These are phyloP conservation scores for Linum lewisii DNA, from an alignment of 345 rosid species.

Conservation along the genomic window DNA sequence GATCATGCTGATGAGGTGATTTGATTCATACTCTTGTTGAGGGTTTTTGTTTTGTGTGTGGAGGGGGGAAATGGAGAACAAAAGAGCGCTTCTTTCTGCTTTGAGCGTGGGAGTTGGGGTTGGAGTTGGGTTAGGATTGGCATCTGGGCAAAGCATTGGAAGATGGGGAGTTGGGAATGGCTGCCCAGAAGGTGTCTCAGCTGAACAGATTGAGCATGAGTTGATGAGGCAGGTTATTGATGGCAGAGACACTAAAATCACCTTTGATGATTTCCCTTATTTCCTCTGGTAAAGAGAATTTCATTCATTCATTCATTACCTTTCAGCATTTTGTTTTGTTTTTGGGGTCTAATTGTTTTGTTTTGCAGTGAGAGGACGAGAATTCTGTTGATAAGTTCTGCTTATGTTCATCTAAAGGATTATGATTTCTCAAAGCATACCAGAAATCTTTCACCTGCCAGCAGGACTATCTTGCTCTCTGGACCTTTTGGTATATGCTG, in stretches of 20 bases:
- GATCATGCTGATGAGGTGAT: neutral
- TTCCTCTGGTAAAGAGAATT: constrained; percentile 50
- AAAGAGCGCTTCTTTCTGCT: constrained; percentile 60
- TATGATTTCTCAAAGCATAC: constrained; percentile 73
- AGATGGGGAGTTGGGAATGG: constrained; percentile 42
- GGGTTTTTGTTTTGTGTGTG: constrained; percentile 60
- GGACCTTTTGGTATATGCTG: constrained; percentile 74
- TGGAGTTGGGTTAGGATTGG: constrained; percentile 78
- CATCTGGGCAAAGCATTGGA: constrained; percentile 60
- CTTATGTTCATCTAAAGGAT: constrained; percentile 72
- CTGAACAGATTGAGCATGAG: constrained; percentile 74
- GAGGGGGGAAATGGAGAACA: constrained; percentile 72
- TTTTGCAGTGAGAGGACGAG: constrained; percentile 60
- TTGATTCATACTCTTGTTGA: too few relatives aligned
- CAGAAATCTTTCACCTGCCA: constrained; percentile 86
- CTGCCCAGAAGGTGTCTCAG: constrained; percentile 38
- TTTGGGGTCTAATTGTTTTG: neutral
- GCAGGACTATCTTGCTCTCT: constrained; percentile 77
- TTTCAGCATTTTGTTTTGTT: too few relatives aligned
- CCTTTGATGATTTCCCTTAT: constrained; percentile 85
- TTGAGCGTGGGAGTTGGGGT: constrained; percentile 81
- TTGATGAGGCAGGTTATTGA: constrained; percentile 55
- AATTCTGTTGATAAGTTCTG: constrained; percentile 70
- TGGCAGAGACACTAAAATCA: constrained; percentile 49
- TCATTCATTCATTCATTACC: too few relatives aligned